phyloP scores from a whole-genome alignment of 1,139 yeast genomes.

The Diutina ranongensis region DNA sequence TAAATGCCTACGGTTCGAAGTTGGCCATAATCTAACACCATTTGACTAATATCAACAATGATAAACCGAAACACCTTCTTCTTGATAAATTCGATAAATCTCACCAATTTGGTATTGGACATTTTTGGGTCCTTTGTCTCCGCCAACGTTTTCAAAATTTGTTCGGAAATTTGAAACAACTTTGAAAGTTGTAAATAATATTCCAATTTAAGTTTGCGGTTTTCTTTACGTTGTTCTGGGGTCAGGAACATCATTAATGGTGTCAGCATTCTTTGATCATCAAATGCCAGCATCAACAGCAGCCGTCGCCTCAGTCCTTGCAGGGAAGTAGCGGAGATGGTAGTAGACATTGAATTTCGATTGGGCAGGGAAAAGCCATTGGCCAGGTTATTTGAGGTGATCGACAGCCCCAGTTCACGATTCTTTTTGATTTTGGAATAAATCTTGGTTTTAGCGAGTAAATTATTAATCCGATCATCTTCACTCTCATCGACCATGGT shows the following conservation, averaged over 20 bases:
- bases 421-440: slow-evolving; percentile 28
- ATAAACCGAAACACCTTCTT: slow-evolving; percentile 26
- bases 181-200: slow-evolving; percentile 21
- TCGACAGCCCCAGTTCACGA: slow-evolving; percentile 26
- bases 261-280: slow-evolving; percentile 10
- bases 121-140: slow-evolving; percentile 13
- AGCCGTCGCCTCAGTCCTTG: slow-evolving; percentile 13
- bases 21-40: slow-evolving; percentile 24
- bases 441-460: slow-evolving; percentile 20
- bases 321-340: slow-evolving; percentile 19
- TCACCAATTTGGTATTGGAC: slow-evolving; percentile 14
- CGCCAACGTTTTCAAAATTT: slow-evolving; percentile 6
- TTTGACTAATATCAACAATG: slow-evolving; percentile 26
- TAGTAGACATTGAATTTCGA: not conserved
- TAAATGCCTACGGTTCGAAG: not conserved
- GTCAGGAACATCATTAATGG: not conserved
- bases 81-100: slow-evolving; percentile 28
- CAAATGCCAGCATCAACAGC: slow-evolving; percentile 15
- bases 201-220: slow-evolving; percentile 23
- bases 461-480: slow-evolving; percentile 13
- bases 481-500: slow-evolving; percentile 5
- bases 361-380: slow-evolving; percentile 12
- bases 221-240: slow-evolving; percentile 20
- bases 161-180: not conserved
- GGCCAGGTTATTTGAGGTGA: slow-evolving; percentile 14